phyloP scores from a whole-genome alignment of 2,329 filamentous ascomycete species.

The Epichloe uncinata region DNA sequence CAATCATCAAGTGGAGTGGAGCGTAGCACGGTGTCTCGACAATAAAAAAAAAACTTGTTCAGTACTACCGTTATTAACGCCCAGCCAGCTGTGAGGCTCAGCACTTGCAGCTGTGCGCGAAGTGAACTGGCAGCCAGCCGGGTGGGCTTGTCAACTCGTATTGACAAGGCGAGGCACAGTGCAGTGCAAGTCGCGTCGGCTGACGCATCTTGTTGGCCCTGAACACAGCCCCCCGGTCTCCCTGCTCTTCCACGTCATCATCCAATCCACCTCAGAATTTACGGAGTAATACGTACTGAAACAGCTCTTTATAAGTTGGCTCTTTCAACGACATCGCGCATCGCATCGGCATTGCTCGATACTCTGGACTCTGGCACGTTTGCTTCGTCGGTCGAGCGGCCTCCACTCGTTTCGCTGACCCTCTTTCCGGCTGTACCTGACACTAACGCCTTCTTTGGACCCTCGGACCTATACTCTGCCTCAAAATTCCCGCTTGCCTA shows the following conservation, averaged over 20 bases:
- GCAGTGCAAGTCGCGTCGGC: no score
- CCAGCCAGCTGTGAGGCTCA: no score
- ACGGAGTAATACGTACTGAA: no score
- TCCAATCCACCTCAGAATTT: background rate
- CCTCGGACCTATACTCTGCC: background rate
- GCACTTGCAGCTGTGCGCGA: no score
- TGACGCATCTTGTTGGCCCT: no score
- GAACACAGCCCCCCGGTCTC: background rate
- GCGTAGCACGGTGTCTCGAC: no score
- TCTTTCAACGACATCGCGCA: background rate
- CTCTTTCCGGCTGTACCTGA: conserved; percentile 1
- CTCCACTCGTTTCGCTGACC: background rate
- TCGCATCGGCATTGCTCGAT: background rate
- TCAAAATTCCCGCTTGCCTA: background rate
- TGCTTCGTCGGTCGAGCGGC: background rate
- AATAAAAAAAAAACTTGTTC: no score
- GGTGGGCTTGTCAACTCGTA: no score
- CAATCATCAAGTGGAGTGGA: no score
- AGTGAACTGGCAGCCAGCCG: no score
- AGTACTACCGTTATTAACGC: no score
- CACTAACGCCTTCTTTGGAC: background rate
- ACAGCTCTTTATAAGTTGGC: background rate
- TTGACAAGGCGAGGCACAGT: no score
- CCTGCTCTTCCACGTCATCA: background rate
- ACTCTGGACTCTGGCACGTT: background rate